Evolutionary conservation across 495 filamentous ascomycete species (phyloP), one percentile per base, ranked within the genome.

Genomic region (Penicillium coprophilum): DNA sequence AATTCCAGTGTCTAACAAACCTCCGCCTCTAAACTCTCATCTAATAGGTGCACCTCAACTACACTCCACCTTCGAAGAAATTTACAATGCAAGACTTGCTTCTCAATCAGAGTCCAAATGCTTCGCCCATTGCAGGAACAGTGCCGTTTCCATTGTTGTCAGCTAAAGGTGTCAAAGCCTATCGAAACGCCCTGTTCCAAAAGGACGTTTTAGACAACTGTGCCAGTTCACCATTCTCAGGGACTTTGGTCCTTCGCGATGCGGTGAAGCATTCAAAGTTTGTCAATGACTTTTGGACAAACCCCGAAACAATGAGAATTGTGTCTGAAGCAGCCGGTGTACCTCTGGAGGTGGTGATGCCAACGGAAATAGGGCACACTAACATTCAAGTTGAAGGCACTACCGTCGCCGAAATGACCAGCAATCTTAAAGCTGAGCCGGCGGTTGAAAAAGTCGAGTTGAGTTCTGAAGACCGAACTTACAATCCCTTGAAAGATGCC

Each of bases 301-400:
- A 69, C 23, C 69, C 67, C 3, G 55, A 64, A n/a, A 68, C 65
- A 7, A 61, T 68, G 53, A 54, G 57, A 11, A 65, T 65, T 10
- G 55, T 74, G 3, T 66, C 61, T 21, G 61, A 68, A 2, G 61
- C 60, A 20, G 56, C 53, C 1, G 69, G 68, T 6, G 65, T 72
- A 1, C 58, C 63, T 21, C 44, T 74, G 31, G 62, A 60, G 21
- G 43, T 65, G 5, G 51, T 68, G 13, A 67, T 74, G 69, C 58
- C 67, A 6, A 66, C 61, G 1, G 71, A 74, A 31, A 66, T 74
- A 11, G 69, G 65, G 0, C 71, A 74, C 58, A 70, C 69, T 0
- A 74, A 74, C 32, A 64, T 72, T 19, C 71, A 74, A 27, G 50
- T 63, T 20, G 55, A 63, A 36, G 57, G 65, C 20, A 11, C 50